A percentile compares a stretch with the other conserved stretches of the same genome.
Conservation (phyloP, 805 yeast genomes). For the Metschnikowia hibisci region DNA sequence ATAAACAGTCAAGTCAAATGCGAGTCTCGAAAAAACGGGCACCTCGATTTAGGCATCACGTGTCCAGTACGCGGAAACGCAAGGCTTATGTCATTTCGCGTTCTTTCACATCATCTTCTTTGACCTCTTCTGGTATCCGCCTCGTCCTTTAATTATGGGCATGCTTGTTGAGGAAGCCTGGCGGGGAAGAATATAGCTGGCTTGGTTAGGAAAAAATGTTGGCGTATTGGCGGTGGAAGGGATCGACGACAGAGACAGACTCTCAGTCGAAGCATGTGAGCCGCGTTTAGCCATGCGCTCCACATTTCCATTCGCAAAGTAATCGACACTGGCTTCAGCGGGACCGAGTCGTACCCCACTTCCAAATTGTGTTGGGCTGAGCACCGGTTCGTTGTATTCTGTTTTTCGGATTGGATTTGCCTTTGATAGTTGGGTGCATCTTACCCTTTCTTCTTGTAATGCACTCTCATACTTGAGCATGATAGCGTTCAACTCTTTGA, state of each 20-base stretch:
- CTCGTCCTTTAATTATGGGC: conserved; percentile 41
- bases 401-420: conserved; percentile 34
- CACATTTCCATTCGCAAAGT: neutral
- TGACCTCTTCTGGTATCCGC: conserved; percentile 42
- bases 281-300: conserved; percentile 1
- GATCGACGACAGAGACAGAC: conserved; percentile 5
- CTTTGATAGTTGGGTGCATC: conserved; percentile 32
- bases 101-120: conserved; percentile 32
- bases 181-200: conserved; percentile 4
- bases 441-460: conserved; percentile 35
- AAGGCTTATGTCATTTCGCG: neutral
- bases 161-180: conserved; percentile 2
- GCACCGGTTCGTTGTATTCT: neutral
- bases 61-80: neutral
- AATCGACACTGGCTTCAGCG: neutral
- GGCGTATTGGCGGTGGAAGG: neutral
- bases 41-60: neutral
- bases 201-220: neutral
- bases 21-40: neutral
- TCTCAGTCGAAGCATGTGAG: conserved; percentile 5
- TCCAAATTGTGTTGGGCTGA: conserved; percentile 8
- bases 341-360: neutral
- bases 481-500: conserved; percentile 30
- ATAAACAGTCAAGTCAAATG: neutral
- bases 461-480: conserved; percentile 32